phyloP scores from a whole-genome alignment of 768 basidiomycete genomes.

The Thelephora ganbajun region DNA sequence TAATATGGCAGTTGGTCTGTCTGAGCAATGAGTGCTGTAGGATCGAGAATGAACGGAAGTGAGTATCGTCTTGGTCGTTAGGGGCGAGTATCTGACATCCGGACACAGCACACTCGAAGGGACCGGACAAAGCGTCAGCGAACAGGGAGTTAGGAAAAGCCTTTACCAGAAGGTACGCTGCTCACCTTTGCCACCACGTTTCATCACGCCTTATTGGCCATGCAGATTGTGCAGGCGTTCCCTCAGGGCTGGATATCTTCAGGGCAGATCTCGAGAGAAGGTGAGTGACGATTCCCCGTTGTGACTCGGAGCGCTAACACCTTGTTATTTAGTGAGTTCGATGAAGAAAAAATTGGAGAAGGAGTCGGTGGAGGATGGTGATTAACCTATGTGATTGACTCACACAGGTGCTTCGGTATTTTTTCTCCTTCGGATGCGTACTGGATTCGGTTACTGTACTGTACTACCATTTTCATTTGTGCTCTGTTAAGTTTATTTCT shows the following conservation, averaged over 20 bases:
- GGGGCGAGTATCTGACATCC: background rate
- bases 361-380: constrained; percentile 34
- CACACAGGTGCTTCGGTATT: no score
- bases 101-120: constrained; percentile 39
- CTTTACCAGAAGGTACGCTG: constrained; percentile 61
- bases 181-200: background rate
- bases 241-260: constrained; percentile 79
- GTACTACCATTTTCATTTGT: no score
- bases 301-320: background rate
- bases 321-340: constrained; percentile 44
- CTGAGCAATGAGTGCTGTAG: constrained; percentile 76
- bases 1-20: constrained; percentile 70
- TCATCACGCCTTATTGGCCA: background rate
- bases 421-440: no score
- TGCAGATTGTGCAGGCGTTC: constrained; percentile 63
- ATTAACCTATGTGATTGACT: no score
- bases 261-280: constrained; percentile 78
- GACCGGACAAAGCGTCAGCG: constrained; percentile 57
- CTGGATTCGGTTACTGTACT: no score
- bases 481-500: no score
- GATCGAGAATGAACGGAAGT: constrained; percentile 55
- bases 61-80: background rate
- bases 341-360: constrained; percentile 76
- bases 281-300: constrained; percentile 26
- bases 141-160: constrained; percentile 67